Conservation (phyloP, 202 grass and related monocot species). For the Cymbopogon flexuosus region DNA sequence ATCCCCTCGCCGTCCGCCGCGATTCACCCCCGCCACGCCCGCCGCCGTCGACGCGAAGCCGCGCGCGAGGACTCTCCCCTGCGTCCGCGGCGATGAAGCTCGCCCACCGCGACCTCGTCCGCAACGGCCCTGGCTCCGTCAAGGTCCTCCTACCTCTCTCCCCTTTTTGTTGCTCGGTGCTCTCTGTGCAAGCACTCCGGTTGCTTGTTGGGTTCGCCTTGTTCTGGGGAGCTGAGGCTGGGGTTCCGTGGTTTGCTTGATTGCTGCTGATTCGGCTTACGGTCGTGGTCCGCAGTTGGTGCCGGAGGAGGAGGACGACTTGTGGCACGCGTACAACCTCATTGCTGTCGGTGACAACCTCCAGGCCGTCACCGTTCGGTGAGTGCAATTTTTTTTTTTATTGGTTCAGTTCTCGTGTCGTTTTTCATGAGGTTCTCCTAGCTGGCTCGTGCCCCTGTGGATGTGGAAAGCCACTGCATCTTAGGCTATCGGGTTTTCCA, state of each 20-base stretch:
- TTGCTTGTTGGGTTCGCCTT: not conserved
- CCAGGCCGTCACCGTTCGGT: constrained; percentile 71
- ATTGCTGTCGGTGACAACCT: constrained; percentile 61
- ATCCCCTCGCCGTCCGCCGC: not conserved
- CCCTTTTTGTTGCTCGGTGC: not conserved
- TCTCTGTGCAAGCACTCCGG: not conserved
- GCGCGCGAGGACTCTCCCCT: not conserved
- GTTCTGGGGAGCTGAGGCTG: not conserved
- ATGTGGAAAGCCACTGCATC: not conserved
- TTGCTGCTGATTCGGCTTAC: not conserved
- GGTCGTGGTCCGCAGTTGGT: constrained; percentile 35
- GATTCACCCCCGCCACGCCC: not conserved
- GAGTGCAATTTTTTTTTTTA: not conserved
- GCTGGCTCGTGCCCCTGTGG: not conserved
- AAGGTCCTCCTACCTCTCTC: constrained; percentile 33
- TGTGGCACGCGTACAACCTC: constrained; percentile 94
- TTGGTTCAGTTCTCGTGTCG: not conserved
- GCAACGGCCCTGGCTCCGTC: constrained; percentile 51
- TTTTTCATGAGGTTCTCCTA: not conserved
- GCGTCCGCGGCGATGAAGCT: constrained; percentile 44
- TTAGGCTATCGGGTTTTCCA: not conserved
- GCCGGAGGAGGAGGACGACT: constrained; percentile 87
- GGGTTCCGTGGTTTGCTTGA: not conserved
- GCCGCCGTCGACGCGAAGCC: constrained; percentile 9
- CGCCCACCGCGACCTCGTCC: constrained; percentile 42